A percentile compares a stretch with the other conserved stretches of the same genome.
Conservation (phyloP, 139 green algal genomes). For the Marvania coccoides region DNA sequence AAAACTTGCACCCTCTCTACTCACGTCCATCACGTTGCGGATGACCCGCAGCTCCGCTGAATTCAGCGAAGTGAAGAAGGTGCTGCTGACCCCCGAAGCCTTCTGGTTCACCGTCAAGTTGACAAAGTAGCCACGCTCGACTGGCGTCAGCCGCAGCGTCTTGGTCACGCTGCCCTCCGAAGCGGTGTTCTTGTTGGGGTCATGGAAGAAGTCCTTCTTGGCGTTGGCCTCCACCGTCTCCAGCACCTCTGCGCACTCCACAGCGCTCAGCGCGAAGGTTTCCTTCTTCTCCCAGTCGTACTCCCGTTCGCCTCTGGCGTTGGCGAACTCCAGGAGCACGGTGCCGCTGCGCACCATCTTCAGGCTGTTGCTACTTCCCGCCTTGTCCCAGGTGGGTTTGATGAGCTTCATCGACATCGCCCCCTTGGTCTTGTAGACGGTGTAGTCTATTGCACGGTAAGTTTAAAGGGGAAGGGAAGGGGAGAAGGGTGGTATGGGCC, state of each 20-base stretch:
- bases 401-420: constrained; percentile 33
- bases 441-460: too few relatives aligned
- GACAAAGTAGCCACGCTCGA: constrained; percentile 16
- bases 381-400: constrained; percentile 21
- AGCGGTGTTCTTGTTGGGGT: constrained; percentile 19
- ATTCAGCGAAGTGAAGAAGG: constrained; percentile 9
- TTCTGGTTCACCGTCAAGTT: constrained; percentile 12
- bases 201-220: constrained; percentile 16
- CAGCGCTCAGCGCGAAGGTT: constrained; percentile 19
- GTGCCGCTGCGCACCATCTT: constrained; percentile 10
- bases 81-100: background rate
- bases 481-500: too few relatives aligned
- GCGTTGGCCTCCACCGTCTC: background rate
- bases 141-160: background rate
- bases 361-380: constrained; percentile 6
- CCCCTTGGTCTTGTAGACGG: constrained; percentile 29
- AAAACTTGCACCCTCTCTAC: background rate
- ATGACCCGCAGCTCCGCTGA: constrained; percentile 18
- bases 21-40: constrained; percentile 8
- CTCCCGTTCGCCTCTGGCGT: constrained; percentile 3
- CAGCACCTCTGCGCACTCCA: constrained; percentile 28
- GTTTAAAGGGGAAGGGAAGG: too few relatives aligned
- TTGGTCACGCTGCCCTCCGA: background rate
- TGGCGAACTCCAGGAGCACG: constrained; percentile 34
- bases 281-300: constrained; percentile 33